phyloP scores from a whole-genome alignment of 108 stramenopile species.

The Phaeodactylum tricornutum region DNA sequence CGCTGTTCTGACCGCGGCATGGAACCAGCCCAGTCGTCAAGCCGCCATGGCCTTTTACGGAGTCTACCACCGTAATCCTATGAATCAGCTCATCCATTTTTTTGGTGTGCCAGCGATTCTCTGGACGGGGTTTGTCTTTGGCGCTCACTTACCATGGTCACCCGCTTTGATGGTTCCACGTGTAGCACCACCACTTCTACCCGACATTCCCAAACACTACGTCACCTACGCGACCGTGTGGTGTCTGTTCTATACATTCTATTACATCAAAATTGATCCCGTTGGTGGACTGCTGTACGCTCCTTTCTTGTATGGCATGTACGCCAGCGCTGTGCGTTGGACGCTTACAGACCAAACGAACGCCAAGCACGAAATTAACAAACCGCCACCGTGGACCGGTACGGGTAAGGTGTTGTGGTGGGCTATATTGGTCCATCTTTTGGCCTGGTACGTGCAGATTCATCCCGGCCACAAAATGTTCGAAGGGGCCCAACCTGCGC shows the following conservation, averaged over 20 bases:
- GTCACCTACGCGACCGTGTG: slow-evolving; percentile 7
- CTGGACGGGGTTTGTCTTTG: slow-evolving; percentile 28
- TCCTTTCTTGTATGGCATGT: slow-evolving; percentile 30
- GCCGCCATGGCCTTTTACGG: slow-evolving; percentile 45
- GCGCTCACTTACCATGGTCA: slow-evolving; percentile 1
- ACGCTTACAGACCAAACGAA: slow-evolving; percentile 6
- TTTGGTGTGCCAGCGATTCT: slow-evolving; percentile 49
- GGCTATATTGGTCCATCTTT: slow-evolving; percentile 27
- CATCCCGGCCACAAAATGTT: slow-evolving; percentile 37
- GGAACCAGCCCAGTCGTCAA: no score
- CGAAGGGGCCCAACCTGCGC: slow-evolving; percentile 50
- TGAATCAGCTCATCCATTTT: slow-evolving; percentile 58
- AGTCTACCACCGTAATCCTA: slow-evolving; percentile 42
- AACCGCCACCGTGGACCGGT: slow-evolving; percentile 28
- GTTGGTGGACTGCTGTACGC: slow-evolving; percentile 33
- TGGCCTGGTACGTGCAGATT: slow-evolving; percentile 52
- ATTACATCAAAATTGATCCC: slow-evolving; percentile 35
- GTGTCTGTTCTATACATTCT: slow-evolving; percentile 20
- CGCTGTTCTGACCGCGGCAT: no score
- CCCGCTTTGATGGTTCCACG: neutral
- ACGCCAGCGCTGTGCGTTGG: slow-evolving; percentile 18
- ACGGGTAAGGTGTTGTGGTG: slow-evolving; percentile 26
- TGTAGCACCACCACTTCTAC: no score
- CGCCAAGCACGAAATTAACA: slow-evolving; percentile 17
- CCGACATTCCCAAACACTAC: slow-evolving; percentile 3